Evolutionary conservation across 2,329 filamentous ascomycete genomes (phyloP).

Genomic region (Penicillium sp.): DNA sequence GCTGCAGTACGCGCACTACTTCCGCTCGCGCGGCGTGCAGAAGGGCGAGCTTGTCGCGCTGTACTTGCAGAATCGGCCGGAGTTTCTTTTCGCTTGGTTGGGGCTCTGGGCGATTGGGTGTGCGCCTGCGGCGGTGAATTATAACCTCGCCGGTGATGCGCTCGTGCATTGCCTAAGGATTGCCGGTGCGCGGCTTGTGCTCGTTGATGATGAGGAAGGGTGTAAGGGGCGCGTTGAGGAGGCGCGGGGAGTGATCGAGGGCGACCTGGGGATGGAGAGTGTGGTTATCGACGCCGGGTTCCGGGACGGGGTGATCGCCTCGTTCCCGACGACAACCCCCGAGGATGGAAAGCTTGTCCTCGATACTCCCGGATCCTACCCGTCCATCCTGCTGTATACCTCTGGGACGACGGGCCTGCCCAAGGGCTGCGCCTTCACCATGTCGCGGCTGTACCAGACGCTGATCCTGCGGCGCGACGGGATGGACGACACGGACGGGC

Average conservation of each 20-base stretch:
- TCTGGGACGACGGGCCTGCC: constrained; percentile 77
- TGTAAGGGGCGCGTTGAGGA: constrained; percentile 64
- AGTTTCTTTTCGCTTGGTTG: constrained; percentile 70
- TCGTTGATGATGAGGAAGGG: constrained; percentile 63
- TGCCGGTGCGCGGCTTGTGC: constrained; percentile 59
- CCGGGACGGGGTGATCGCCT: constrained; percentile 48
- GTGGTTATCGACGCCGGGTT: constrained; percentile 57
- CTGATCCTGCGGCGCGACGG: constrained; percentile 41
- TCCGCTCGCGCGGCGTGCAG: constrained; percentile 62
- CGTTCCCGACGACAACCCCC: constrained; percentile 55
- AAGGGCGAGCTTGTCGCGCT: constrained; percentile 67
- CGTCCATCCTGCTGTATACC: constrained; percentile 73
- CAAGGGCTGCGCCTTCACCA: constrained; percentile 70
- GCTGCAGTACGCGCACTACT: constrained; percentile 67
- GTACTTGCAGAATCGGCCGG: constrained; percentile 70
- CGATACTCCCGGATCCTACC: constrained; percentile 57
- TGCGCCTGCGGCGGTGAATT: constrained; percentile 73
- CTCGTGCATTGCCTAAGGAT: constrained; percentile 69
- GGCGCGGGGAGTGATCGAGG: constrained; percentile 52
- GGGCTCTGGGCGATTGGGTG: constrained; percentile 69
- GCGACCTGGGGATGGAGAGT: constrained; percentile 63
- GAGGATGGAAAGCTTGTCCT: constrained; percentile 58
- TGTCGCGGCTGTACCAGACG: constrained; percentile 51
- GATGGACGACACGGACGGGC: constrained; percentile 34
- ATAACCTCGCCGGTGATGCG: constrained; percentile 67